Conservation (phyloP, 2,329 filamentous ascomycete genomes). For the Colletotrichum musicola region DNA sequence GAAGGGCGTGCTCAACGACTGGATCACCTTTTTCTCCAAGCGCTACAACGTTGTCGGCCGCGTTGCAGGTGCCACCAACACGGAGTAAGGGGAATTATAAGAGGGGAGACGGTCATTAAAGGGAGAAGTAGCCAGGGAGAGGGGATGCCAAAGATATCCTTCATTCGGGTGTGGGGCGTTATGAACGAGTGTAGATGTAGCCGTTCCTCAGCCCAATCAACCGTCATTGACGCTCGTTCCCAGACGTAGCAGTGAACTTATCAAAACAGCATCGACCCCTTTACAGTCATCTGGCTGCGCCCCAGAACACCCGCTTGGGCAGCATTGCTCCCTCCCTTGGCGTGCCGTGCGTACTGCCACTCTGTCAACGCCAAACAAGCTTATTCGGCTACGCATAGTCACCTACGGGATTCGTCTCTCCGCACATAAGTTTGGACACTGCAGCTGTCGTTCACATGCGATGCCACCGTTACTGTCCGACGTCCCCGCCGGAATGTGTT, state of each 20-base stretch:
- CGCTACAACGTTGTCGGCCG: constrained; percentile 90
- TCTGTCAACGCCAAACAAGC: neutral
- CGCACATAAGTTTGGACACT: neutral
- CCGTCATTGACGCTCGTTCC: neutral
- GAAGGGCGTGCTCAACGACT: constrained; percentile 87
- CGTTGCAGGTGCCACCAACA: constrained; percentile 72
- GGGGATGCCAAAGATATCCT: constrained; percentile 12
- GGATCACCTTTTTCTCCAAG: constrained; percentile 97
- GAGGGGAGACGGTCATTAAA: neutral
- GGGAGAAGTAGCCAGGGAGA: neutral
- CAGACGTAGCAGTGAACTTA: neutral
- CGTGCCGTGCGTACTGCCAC: neutral
- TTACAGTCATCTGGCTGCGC: neutral
- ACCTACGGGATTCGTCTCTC: neutral
- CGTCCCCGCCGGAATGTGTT: neutral
- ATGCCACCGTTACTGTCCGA: constrained; percentile 9
- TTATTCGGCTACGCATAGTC: neutral
- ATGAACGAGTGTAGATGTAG: constrained; percentile 17
- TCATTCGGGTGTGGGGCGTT: constrained; percentile 10
- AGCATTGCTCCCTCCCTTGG: neutral
- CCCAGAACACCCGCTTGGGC: neutral
- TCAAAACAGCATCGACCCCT: neutral
- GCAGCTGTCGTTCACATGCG: constrained; percentile 18
- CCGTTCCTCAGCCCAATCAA: neutral
- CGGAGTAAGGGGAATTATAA: constrained; percentile 50